Evolutionary conservation across 73 alveolate genomes (phyloP).

Genomic region (Paramecium caudatum): DNA sequence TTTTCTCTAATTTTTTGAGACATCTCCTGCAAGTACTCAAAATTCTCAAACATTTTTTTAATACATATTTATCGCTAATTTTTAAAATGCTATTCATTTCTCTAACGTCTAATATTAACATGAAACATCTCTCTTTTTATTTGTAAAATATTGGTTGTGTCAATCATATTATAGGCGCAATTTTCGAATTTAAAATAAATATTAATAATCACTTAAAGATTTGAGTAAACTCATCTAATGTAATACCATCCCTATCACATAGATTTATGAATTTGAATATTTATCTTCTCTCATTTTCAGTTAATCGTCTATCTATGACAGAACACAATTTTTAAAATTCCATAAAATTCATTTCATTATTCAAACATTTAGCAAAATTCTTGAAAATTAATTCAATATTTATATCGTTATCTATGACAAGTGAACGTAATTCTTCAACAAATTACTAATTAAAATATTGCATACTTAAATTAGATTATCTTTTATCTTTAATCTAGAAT

Average conservation of each 20-base stretch:
- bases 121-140: constrained; percentile 17
- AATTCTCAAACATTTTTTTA: background rate
- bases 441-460: background rate
- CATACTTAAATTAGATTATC: background rate
- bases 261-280: background rate
- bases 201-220: constrained; percentile 46
- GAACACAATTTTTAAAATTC: constrained; percentile 39
- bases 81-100: constrained; percentile 18
- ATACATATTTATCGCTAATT: background rate
- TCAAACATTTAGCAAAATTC: background rate
- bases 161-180: background rate
- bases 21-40: constrained; percentile 5
- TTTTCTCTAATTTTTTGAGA: background rate
- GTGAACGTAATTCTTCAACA: background rate
- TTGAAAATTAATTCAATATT: background rate
- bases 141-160: background rate
- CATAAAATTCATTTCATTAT: background rate
- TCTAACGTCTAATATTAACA: background rate
- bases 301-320: constrained; percentile 34
- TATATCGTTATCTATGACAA: background rate
- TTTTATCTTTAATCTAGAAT: too few relatives aligned
- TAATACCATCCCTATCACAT: background rate
- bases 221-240: background rate
- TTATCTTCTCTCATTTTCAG: background rate
- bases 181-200: constrained; percentile 17